Evolutionary conservation across 352 stramenopile genomes (phyloP).

Genomic region (Phytophthora quininea): DNA sequence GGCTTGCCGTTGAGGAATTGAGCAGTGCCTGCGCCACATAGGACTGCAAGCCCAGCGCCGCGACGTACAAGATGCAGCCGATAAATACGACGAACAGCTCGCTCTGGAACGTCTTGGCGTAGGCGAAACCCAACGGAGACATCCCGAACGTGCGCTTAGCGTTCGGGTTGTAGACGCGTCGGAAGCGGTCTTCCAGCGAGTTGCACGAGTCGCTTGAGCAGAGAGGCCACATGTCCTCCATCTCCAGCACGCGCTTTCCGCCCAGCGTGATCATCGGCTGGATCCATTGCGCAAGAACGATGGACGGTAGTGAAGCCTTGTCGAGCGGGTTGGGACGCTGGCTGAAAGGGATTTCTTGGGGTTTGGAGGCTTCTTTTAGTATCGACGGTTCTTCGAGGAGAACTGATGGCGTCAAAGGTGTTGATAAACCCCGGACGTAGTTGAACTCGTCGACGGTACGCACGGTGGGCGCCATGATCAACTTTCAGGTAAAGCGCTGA

Average conservation of each 20-base stretch:
- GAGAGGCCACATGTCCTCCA: conserved; percentile 39
- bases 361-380: no score
- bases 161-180: conserved; percentile 18
- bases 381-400: no score
- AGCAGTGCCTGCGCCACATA: conserved; percentile 27
- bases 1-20: conserved; percentile 30
- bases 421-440: no score
- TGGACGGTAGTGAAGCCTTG: conserved; percentile 38
- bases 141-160: conserved; percentile 10
- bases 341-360: conserved; percentile 10
- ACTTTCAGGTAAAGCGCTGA: no score
- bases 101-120: conserved; percentile 13
- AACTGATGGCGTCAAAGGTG: no score
- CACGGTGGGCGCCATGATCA: no score
- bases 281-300: conserved; percentile 58
- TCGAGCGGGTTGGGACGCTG: conserved; percentile 39
- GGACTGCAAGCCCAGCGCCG: conserved; percentile 27
- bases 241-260: conserved; percentile 28
- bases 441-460: no score
- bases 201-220: conserved; percentile 23
- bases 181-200: conserved; percentile 22
- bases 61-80: conserved; percentile 27
- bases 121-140: conserved; percentile 18
- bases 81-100: conserved; percentile 16
- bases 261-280: conserved; percentile 47